Evolutionary conservation across 1,284 basidiomycete genomes (phyloP), one percentile per base, ranked within the genome.

Genomic region (Microbotryomycetes sp.): DNA sequence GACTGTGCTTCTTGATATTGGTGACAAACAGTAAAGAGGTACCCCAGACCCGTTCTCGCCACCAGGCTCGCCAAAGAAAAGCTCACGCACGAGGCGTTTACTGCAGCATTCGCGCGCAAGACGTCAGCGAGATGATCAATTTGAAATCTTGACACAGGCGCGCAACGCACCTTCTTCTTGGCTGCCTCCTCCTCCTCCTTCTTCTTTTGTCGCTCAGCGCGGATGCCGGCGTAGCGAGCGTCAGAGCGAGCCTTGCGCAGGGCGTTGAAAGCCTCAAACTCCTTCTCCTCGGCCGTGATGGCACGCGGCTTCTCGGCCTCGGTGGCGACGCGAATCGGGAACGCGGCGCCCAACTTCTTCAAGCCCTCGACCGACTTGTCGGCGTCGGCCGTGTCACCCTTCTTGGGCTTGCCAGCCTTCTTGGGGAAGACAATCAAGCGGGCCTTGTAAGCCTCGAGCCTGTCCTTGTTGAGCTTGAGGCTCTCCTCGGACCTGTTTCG

Each of bases 401-500:
- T 87, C 84, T 96, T 96, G 78, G 89, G 86, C 82, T 97, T 97
- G 79, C 86, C 85, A 68, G 88, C 81, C 80, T 96, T 94, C 64
- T 73, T 69, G 77, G 94, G 94, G 87, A 97, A 94, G 79, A 99
- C 88, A 59, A 82, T 79, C 66, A 81, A 75, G 70, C 81, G 77
- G 65, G 81, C 79, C 82, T 89, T 90, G 88, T 98, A 98, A 53
- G 88, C 89, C 80, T 90, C 85, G 78, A 99, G 82, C 74, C 94
- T 84, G 79, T 94, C 91, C 60, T 96, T 88, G 79, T 99, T 99
- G 76, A 97, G 75, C 75, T 86, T 84, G 80, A 97, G 91, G 76
- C 91, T 89, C 85, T 98, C 94, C 82, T 96, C 94, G 75, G 88
- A 92, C 80, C 62, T 78, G 82, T 96, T 97, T 78, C 91, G 85